A percentile compares a stretch with the other conserved stretches of the same genome.
Evolutionary conservation across 2,329 filamentous ascomycete genomes (phyloP).

Genomic region (Calonectria fujianensis): DNA sequence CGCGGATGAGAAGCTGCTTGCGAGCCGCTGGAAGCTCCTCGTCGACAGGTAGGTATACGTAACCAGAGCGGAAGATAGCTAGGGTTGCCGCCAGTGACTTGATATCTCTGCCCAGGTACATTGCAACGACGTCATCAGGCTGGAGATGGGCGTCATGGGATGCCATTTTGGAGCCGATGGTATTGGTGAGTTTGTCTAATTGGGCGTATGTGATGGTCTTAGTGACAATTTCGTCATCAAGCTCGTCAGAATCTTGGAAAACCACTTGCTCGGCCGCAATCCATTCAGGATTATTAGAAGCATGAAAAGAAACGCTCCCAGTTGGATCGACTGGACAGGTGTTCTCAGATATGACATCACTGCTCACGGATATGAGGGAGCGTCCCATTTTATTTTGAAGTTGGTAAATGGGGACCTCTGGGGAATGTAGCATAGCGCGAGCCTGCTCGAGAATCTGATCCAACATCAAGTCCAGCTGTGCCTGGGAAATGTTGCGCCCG

Average conservation of each 20-base stretch:
- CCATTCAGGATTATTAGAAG: not conserved
- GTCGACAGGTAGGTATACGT: not conserved
- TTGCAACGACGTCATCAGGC: not conserved
- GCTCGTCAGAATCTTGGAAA: not conserved
- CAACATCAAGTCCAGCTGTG: not conserved
- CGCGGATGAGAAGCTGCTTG: slow-evolving; percentile 9
- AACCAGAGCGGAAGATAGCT: slow-evolving; percentile 2
- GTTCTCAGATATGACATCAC: not conserved
- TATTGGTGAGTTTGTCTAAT: not conserved
- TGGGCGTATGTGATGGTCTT: slow-evolving; percentile 1
- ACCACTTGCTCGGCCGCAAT: slow-evolving; percentile 9
- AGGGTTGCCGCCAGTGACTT: slow-evolving; percentile 1
- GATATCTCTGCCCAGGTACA: slow-evolving; percentile 10
- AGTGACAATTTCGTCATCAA: not conserved
- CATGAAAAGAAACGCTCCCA: not conserved
- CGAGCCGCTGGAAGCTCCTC: not conserved
- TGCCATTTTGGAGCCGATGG: not conserved
- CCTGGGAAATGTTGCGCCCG: not conserved
- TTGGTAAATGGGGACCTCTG: not conserved
- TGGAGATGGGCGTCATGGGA: not conserved
- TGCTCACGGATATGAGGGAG: not conserved
- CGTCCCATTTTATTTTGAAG: not conserved
- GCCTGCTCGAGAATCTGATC: slow-evolving; percentile 10
- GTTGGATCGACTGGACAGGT: not conserved
- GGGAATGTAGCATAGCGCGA: not conserved